Evolutionary conservation across 257 asterid genomes (phyloP).

Genomic region (Fraxinus americana): DNA sequence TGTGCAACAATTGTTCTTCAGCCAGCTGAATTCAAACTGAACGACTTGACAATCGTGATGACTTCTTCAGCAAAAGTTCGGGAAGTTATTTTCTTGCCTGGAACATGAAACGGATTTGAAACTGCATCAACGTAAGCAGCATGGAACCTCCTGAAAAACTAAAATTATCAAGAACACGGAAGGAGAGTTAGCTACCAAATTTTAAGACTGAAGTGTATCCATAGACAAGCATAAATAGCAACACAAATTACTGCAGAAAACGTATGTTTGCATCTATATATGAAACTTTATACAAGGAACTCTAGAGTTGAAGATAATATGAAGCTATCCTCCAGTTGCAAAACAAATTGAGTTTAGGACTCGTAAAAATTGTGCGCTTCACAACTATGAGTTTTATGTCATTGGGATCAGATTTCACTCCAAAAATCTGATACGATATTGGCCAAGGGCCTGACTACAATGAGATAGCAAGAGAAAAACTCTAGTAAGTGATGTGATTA

Average conservation of each 20-base stretch:
- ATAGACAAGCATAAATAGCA: not conserved
- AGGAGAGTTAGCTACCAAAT: constrained; percentile 23
- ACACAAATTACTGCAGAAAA: not conserved
- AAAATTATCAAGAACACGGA: constrained; percentile 31
- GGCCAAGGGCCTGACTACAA: not conserved
- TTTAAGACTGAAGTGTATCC: too few species aligned
- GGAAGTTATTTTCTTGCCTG: constrained; percentile 91
- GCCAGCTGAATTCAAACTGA: constrained; percentile 63
- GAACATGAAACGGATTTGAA: constrained; percentile 95
- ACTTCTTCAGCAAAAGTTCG: constrained; percentile 79
- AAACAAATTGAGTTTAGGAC: too few species aligned
- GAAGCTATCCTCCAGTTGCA: too few species aligned
- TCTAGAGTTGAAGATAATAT: too few species aligned
- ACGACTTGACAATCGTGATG: constrained; percentile 73
- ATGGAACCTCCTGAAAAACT: constrained; percentile 93
- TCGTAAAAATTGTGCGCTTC: not conserved
- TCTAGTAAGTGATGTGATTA: not conserved
- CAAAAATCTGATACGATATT: not conserved
- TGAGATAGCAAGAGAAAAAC: constrained; percentile 6
- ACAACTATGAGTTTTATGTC: not conserved
- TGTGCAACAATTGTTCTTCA: constrained; percentile 25
- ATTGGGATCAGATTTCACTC: not conserved
- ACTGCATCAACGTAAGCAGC: constrained; percentile 97
- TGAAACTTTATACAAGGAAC: too few species aligned
- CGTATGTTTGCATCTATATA: not conserved